A percentile compares a stretch with the other conserved stretches of the same genome.
phyloP scores from a whole-genome alignment of 441 rosid species.

The Pelargonium cotyledonis region DNA sequence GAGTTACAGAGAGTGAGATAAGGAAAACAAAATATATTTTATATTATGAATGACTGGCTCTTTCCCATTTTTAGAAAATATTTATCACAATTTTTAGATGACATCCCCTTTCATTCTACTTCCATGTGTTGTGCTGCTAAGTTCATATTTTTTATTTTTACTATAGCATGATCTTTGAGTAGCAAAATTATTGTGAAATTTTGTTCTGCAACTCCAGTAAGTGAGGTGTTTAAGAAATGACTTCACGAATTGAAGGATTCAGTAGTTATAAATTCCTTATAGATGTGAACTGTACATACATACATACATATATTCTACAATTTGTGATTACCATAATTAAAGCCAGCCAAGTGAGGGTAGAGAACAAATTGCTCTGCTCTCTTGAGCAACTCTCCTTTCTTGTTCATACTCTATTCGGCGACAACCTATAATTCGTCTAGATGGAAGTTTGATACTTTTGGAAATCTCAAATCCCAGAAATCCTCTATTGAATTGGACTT shows the following conservation, averaged over 20 bases:
- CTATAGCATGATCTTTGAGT: not conserved
- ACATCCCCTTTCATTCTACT: not conserved
- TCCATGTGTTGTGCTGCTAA: not conserved
- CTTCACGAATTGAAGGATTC: not conserved
- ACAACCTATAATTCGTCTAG: too few species aligned
- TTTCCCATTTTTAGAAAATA: not conserved
- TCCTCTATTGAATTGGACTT: too few species aligned
- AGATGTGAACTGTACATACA: too few species aligned
- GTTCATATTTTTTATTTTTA: not conserved
- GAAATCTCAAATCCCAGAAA: too few species aligned
- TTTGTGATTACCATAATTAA: too few species aligned
- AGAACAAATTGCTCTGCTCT: too few species aligned
- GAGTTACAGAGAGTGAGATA: conserved; percentile 55
- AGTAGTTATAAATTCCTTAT: not conserved
- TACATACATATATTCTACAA: too few species aligned
- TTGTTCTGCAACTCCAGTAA: not conserved
- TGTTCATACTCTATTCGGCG: too few species aligned
- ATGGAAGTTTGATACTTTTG: too few species aligned
- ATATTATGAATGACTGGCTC: conserved; percentile 22
- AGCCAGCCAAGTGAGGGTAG: too few species aligned
- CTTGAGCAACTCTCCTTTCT: too few species aligned
- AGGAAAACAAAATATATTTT: conserved; percentile 39
- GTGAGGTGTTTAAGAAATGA: not conserved
- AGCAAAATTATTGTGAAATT: not conserved
- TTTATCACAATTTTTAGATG: not conserved